Evolutionary conservation across 257 asterid species (phyloP).

Genomic region (Solanum pinnatisectum): DNA sequence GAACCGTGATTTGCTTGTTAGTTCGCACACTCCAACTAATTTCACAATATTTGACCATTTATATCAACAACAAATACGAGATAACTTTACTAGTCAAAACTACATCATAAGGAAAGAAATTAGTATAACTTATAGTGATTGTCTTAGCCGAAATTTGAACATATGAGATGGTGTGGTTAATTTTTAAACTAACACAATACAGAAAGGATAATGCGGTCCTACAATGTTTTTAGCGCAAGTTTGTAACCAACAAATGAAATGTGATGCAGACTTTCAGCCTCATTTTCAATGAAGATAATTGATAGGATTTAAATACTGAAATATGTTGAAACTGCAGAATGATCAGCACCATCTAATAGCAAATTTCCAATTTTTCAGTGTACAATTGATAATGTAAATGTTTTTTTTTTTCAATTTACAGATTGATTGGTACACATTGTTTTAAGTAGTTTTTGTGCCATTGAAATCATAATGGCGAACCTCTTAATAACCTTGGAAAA

Average conservation of each 20-base stretch:
- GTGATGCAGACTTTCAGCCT: not conserved
- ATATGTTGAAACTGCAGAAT: not conserved
- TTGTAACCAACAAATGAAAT: not conserved
- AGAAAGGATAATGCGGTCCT: not conserved
- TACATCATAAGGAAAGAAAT: too few relatives aligned
- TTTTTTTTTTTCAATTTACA: not conserved
- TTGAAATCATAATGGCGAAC: not conserved
- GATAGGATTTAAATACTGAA: not conserved
- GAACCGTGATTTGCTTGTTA: too few relatives aligned
- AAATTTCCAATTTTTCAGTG: not conserved
- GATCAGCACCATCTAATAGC: not conserved
- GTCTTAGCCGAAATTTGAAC: not conserved
- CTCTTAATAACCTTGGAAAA: constrained; percentile 52
- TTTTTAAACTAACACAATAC: not conserved
- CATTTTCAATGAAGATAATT: not conserved
- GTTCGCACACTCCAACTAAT: too few relatives aligned
- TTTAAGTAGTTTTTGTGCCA: not conserved
- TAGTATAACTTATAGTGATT: too few relatives aligned
- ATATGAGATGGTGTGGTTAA: not conserved
- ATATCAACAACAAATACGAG: not conserved
- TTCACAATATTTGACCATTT: not conserved
- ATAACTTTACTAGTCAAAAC: too few relatives aligned
- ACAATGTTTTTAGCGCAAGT: not conserved
- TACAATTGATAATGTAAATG: not conserved
- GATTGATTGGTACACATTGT: not conserved